phyloP scores from a whole-genome alignment of 2,329 filamentous ascomycete species.

The Fusarium bulbicola region DNA sequence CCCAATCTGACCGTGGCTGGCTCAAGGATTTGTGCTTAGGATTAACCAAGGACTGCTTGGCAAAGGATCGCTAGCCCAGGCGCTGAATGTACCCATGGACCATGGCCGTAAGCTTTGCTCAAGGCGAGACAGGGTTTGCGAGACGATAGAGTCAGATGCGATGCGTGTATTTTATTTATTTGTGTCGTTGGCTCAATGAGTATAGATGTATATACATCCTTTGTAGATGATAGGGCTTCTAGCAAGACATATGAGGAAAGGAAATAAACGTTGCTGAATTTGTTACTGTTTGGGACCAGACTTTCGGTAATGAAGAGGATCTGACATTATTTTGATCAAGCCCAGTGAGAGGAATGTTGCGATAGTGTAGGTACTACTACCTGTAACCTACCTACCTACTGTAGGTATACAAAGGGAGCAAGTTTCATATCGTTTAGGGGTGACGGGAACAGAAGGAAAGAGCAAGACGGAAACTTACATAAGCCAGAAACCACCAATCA shows the following conservation, averaged over 20 bases:
- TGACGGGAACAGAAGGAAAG: not conserved
- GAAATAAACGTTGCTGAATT: not conserved
- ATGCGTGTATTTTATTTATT: not conserved
- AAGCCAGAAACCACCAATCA: conserved; percentile 26
- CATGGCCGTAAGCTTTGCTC: not conserved
- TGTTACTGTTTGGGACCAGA: not conserved
- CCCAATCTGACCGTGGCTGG: not conserved
- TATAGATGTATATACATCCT: not conserved
- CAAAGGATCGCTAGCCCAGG: not conserved
- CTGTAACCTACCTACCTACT: no score
- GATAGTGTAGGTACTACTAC: no score
- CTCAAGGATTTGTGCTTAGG: not conserved
- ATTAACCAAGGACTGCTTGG: not conserved
- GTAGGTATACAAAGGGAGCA: not conserved
- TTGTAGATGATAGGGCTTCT: not conserved
- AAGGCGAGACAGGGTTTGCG: not conserved
- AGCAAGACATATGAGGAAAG: not conserved
- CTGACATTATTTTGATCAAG: not conserved
- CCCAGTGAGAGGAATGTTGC: not conserved
- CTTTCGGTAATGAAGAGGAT: not conserved
- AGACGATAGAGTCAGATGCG: not conserved
- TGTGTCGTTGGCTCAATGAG: not conserved
- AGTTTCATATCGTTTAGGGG: not conserved
- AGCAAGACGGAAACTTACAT: conserved; percentile 17
- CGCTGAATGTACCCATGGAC: not conserved